Evolutionary conservation across 2,329 filamentous ascomycete species (phyloP).

Genomic region (Pleomassaria siparia): DNA sequence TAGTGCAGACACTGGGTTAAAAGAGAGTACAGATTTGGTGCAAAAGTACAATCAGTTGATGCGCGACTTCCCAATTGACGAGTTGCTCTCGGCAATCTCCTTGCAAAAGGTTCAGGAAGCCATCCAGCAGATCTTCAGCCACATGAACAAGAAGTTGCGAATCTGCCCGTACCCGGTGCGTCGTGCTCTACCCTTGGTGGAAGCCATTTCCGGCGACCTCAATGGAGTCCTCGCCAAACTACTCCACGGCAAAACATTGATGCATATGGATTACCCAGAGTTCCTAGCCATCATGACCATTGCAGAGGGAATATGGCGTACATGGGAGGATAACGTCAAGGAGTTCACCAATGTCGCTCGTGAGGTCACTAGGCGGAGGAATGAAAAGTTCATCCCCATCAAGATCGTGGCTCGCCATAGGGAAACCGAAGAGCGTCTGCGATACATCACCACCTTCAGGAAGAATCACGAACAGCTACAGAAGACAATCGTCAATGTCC

Average conservation of each 20-base stretch:
- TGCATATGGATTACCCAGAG: conserved; percentile 89
- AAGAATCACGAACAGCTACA: conserved; percentile 98
- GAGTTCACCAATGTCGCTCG: conserved; percentile 97
- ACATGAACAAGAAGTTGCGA: conserved; percentile 96
- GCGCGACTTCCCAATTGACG: conserved; percentile 95
- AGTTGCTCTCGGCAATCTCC: conserved; percentile 88
- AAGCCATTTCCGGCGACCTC: conserved; percentile 92
- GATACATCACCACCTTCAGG: conserved; percentile 92
- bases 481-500: conserved; percentile 93
- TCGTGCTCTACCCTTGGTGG: conserved; percentile 88
- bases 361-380: conserved; percentile 87
- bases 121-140: conserved; percentile 83
- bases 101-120: conserved; percentile 87
- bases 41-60: conserved; percentile 99
- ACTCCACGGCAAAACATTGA: conserved; percentile 81
- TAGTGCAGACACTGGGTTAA: conserved; percentile 89
- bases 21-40: conserved; percentile 93
- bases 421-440: conserved; percentile 85
- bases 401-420: conserved; percentile 88
- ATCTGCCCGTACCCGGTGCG: conserved; percentile 95
- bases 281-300: conserved; percentile 84
- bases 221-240: conserved; percentile 83
- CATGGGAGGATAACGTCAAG: conserved; percentile 95
- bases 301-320: conserved; percentile 81
- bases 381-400: conserved; percentile 98